phyloP scores from a whole-genome alignment of 192 early-diverging fungal species.

The Funneliformis mosseae region DNA sequence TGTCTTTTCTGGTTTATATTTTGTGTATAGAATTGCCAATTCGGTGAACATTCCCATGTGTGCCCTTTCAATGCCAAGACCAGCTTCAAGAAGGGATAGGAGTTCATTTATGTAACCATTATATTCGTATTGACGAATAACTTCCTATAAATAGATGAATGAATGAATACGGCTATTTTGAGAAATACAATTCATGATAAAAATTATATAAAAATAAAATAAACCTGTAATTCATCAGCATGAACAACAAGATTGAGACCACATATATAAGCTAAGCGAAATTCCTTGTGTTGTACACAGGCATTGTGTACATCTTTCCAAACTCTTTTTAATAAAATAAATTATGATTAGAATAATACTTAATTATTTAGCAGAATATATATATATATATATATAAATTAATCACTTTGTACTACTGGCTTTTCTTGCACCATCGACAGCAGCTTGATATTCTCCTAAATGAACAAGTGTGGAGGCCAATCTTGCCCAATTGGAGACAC shows the following conservation, averaged over 20 bases:
- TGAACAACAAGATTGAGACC: constrained; percentile 95
- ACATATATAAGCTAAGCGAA: constrained; percentile 97
- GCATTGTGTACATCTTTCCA: constrained; percentile 99
- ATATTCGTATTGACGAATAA: constrained; percentile 86
- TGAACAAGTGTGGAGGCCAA: constrained; percentile 96
- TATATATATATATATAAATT: neutral
- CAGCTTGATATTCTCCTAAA: constrained; percentile 92
- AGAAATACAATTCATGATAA: neutral
- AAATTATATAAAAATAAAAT: neutral
- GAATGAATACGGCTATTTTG: neutral
- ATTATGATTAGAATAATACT: neutral
- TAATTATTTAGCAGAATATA: neutral
- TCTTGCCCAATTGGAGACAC: constrained; percentile 96
- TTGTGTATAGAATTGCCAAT: constrained; percentile 95
- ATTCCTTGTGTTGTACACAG: constrained; percentile 93
- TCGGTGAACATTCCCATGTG: constrained; percentile 99
- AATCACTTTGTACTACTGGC: constrained; percentile 87
- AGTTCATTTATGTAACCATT: constrained; percentile 92
- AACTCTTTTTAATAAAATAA: constrained; percentile 54
- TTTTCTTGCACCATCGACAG: constrained; percentile 98
- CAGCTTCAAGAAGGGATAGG: constrained; percentile 88
- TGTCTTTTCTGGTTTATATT: constrained; percentile 91
- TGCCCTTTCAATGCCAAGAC: constrained; percentile 94
- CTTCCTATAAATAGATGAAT: constrained; percentile 40
- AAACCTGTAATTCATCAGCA: constrained; percentile 88